Evolutionary conservation across 768 basidiomycete genomes (phyloP).

Genomic region (Suillus weaverae): DNA sequence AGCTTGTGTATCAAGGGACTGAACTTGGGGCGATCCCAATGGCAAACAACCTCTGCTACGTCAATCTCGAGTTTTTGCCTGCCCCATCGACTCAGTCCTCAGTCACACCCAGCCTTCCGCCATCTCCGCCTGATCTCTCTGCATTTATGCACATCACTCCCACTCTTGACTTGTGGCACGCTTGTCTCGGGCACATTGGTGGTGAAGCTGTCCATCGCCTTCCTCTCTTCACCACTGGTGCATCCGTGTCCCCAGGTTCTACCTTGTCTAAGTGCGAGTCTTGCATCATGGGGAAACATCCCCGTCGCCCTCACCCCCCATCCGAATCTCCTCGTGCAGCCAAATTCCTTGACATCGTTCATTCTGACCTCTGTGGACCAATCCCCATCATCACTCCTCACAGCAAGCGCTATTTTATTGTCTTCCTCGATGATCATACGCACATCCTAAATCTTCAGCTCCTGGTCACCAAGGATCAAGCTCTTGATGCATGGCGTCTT

Average conservation of each 20-base stretch:
- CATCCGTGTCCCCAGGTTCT: rapidly evolving
- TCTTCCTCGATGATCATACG: slow-evolving; percentile 14
- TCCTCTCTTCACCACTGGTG: not conserved
- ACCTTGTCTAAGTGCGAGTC: not conserved
- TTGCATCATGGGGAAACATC: slow-evolving; percentile 1
- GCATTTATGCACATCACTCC: not conserved
- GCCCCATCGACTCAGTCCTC: too few relatives aligned
- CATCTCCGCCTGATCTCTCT: not conserved
- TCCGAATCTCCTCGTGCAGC: not conserved
- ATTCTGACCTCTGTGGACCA: slow-evolving; percentile 17
- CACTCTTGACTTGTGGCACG: not conserved
- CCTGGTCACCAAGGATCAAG: not conserved
- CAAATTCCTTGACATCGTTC: not conserved
- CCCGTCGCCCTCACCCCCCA: not conserved
- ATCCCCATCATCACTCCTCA: slow-evolving; percentile 18
- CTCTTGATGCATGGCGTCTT: not conserved
- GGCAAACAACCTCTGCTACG: not conserved
- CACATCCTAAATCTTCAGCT: slow-evolving; percentile 15
- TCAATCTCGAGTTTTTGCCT: not conserved
- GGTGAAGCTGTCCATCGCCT: not conserved
- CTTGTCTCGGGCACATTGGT: not conserved
- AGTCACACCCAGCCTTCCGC: too few relatives aligned
- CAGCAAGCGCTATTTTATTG: slow-evolving; percentile 13
- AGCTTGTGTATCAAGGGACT: not conserved
- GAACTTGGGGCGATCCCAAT: not conserved